Evolutionary conservation across 805 yeast species (phyloP).

Genomic region (Candida jianshihensis): DNA sequence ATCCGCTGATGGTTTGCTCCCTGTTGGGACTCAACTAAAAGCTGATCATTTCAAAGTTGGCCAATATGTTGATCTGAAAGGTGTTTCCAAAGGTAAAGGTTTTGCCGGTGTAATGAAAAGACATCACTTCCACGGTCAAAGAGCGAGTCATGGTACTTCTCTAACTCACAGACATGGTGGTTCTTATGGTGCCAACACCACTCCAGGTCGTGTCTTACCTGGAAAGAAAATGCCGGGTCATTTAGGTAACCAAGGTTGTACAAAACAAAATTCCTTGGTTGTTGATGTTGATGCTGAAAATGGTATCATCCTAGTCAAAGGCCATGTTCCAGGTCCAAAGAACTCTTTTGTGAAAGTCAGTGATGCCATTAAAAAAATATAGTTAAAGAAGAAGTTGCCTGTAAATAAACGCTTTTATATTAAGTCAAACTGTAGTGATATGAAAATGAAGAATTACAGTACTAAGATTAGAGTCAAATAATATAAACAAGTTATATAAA

Average conservation of each 20-base stretch:
- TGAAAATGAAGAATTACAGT: no score
- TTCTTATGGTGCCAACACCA: constrained; percentile 92
- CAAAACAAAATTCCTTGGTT: constrained; percentile 70
- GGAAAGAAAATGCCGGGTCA: constrained; percentile 99
- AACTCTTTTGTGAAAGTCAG: constrained; percentile 67
- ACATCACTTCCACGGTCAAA: constrained; percentile 81
- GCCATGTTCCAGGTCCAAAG: constrained; percentile 86
- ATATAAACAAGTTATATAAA: no score
- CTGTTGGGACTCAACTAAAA: constrained; percentile 67
- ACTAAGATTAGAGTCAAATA: no score
- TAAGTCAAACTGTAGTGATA: no score
- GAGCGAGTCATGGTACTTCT: constrained; percentile 95
- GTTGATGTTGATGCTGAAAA: constrained; percentile 74
- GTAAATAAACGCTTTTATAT: no score
- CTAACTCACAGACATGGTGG: constrained; percentile 92
- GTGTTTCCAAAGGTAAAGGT: constrained; percentile 88
- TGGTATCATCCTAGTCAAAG: constrained; percentile 79
- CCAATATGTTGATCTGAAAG: constrained; percentile 74
- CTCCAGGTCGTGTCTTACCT: constrained; percentile 93
- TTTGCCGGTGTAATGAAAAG: constrained; percentile 98
- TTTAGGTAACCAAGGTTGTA: constrained; percentile 75
- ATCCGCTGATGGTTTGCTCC: constrained; percentile 55
- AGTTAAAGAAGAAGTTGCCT: constrained; percentile 1
- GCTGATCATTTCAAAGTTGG: constrained; percentile 85
- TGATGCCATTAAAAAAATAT: constrained; percentile 59